Conservation (phyloP, 768 basidiomycete genomes). For the Leucosporidium creatinivorum region DNA sequence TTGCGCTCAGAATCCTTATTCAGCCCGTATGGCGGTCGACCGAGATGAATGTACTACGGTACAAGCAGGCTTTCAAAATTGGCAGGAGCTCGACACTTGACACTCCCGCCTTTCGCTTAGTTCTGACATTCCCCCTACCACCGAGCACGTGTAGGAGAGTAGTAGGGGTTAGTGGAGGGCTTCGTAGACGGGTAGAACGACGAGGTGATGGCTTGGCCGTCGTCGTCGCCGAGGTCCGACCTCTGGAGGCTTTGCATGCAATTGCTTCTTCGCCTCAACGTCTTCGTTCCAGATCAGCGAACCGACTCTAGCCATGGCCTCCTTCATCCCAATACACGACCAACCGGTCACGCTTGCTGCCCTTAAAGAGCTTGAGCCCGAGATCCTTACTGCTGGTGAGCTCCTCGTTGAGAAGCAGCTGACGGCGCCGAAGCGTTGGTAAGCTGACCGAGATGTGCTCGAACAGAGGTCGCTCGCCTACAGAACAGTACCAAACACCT, state of each 20-base stretch:
- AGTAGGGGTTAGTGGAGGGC: background rate
- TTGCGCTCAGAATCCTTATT: no score
- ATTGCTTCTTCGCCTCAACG: background rate
- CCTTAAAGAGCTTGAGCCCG: conserved; percentile 22
- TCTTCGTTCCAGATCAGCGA: background rate
- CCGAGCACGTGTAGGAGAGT: background rate
- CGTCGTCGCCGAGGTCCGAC: background rate
- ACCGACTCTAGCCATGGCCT: background rate
- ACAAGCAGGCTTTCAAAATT: background rate
- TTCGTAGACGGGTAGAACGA: background rate
- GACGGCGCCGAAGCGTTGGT: background rate
- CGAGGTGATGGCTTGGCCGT: background rate
- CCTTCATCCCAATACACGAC: conserved; percentile 8
- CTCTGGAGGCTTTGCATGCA: background rate
- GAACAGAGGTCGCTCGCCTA: conserved; percentile 24
- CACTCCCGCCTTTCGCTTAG: background rate
- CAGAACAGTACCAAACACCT: conserved; percentile 28
- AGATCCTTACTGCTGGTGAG: conserved; percentile 18
- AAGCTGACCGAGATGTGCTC: no score
- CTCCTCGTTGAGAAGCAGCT: background rate
- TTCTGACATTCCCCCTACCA: background rate
- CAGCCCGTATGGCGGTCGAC: background rate
- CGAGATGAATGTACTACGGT: background rate
- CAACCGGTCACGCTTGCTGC: conserved; percentile 26
- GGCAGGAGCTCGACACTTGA: background rate